Evolutionary conservation across 2,329 filamentous ascomycete genomes (phyloP).

Genomic region (Biscogniauxia mediterranea): DNA sequence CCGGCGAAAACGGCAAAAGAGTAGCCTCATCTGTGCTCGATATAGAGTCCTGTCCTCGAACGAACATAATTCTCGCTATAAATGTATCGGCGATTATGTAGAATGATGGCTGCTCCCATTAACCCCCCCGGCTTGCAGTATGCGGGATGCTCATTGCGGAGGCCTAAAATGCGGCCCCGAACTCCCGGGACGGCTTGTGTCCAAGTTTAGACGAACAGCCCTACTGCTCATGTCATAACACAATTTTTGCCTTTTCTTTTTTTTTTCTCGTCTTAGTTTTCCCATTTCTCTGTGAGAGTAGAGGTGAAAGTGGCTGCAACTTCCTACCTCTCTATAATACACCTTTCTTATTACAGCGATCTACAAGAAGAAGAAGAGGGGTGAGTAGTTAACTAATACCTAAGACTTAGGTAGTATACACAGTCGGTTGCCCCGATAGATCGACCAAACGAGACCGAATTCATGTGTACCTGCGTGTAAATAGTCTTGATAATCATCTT

Average conservation of each 20-base stretch:
- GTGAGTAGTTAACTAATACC: not conserved
- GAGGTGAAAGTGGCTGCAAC: constrained; percentile 10
- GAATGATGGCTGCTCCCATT: not conserved
- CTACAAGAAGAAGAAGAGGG: not conserved
- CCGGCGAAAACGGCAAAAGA: not conserved
- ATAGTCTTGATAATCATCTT: not conserved
- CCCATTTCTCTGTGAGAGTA: constrained; percentile 4
- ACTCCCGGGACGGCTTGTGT: not conserved
- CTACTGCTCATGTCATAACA: not conserved
- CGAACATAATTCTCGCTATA: not conserved
- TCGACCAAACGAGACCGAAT: not conserved
- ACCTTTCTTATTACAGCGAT: not conserved
- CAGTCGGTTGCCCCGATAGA: not conserved
- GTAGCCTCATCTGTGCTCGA: constrained; percentile 1
- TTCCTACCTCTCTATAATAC: not conserved
- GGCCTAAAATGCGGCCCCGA: not conserved
- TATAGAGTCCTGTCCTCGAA: not conserved
- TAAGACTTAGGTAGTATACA: not conserved
- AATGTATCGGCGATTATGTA: not conserved
- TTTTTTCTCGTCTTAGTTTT: not conserved
- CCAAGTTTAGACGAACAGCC: constrained; percentile 4
- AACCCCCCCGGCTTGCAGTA: constrained; percentile 1
- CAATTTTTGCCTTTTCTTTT: not conserved
- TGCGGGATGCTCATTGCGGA: constrained; percentile 1
- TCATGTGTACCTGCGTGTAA: not conserved